Conservation (phyloP, 2,329 filamentous ascomycete species). For the Lecanicillium sp. region DNA sequence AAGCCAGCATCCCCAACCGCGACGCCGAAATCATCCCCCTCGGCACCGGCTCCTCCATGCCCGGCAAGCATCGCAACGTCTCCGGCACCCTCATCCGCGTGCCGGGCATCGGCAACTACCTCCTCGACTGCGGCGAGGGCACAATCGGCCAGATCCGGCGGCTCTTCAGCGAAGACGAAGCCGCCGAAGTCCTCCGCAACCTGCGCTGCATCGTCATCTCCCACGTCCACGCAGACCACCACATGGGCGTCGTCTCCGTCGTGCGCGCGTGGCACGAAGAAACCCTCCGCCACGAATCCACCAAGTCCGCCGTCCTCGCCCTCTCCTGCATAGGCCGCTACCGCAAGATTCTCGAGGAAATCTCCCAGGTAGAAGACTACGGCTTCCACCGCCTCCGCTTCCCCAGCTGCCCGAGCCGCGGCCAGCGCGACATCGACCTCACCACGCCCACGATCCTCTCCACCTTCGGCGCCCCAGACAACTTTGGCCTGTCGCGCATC, state of each 20-base stretch:
- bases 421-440: slow-evolving; percentile 17
- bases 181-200: slow-evolving; percentile 65
- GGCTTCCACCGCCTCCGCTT: slow-evolving; percentile 50
- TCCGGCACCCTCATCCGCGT: slow-evolving; percentile 79
- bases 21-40: slow-evolving; percentile 80
- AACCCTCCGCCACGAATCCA: slow-evolving; percentile 24
- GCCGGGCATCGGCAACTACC: slow-evolving; percentile 76
- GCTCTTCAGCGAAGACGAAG: slow-evolving; percentile 55
- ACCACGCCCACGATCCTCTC: slow-evolving; percentile 27
- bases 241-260: slow-evolving; percentile 75
- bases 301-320: slow-evolving; percentile 39
- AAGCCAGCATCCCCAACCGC: slow-evolving; percentile 59
- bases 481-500: slow-evolving; percentile 57
- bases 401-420: slow-evolving; percentile 17
- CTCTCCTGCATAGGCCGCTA: slow-evolving; percentile 66
- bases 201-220: slow-evolving; percentile 85
- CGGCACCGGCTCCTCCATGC: slow-evolving; percentile 83
- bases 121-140: slow-evolving; percentile 88
- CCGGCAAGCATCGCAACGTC: slow-evolving; percentile 93
- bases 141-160: slow-evolving; percentile 82
- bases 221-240: slow-evolving; percentile 93
- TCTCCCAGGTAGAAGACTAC: slow-evolving; percentile 67
- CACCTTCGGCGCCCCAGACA: slow-evolving; percentile 23
- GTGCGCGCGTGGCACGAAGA: slow-evolving; percentile 71
- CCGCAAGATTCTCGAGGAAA: slow-evolving; percentile 70